Evolutionary conservation across 352 stramenopile species (phyloP).

Genomic region (Paralagenidium karlingii): DNA sequence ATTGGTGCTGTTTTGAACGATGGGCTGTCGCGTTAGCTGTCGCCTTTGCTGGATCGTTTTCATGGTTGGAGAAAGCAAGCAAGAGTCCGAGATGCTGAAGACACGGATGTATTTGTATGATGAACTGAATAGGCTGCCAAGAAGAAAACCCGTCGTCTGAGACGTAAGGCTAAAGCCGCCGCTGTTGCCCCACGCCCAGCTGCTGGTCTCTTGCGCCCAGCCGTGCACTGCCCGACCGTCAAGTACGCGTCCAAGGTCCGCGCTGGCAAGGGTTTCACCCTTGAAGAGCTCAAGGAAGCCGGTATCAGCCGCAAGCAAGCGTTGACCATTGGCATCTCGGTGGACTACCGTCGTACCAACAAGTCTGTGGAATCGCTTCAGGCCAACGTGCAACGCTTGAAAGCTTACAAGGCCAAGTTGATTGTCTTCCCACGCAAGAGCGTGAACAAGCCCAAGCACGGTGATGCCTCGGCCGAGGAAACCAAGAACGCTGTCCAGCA

Average conservation of each 20-base stretch:
- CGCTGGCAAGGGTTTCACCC: slow-evolving; percentile 96
- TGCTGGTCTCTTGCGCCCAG: slow-evolving; percentile 91
- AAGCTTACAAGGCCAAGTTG: slow-evolving; percentile 98
- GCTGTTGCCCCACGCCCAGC: slow-evolving; percentile 94
- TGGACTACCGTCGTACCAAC: slow-evolving; percentile 98
- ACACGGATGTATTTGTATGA: too few species aligned
- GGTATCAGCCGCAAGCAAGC: slow-evolving; percentile 94
- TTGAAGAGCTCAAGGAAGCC: slow-evolving; percentile 98
- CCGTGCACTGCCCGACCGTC: slow-evolving; percentile 96
- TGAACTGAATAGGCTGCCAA: slow-evolving; percentile 88
- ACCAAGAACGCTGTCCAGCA: slow-evolving; percentile 89
- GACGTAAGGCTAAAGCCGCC: slow-evolving; percentile 95
- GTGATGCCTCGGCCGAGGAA: slow-evolving; percentile 85
- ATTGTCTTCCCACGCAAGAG: slow-evolving; percentile 98
- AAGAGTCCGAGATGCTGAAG: too few species aligned
- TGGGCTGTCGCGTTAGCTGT: too few species aligned
- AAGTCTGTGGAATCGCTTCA: slow-evolving; percentile 93
- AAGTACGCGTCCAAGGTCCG: slow-evolving; percentile 98
- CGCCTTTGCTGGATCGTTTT: neutral
- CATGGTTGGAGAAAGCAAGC: too few species aligned
- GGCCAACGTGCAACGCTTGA: slow-evolving; percentile 97
- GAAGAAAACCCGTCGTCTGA: slow-evolving; percentile 93
- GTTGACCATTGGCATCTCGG: slow-evolving; percentile 95
- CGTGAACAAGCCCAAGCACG: slow-evolving; percentile 92
- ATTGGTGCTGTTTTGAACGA: too few species aligned